Evolutionary conservation across 495 filamentous ascomycete genomes (phyloP), one percentile per base, ranked within the genome.

Genomic region (Aspergillus taichungensis): DNA sequence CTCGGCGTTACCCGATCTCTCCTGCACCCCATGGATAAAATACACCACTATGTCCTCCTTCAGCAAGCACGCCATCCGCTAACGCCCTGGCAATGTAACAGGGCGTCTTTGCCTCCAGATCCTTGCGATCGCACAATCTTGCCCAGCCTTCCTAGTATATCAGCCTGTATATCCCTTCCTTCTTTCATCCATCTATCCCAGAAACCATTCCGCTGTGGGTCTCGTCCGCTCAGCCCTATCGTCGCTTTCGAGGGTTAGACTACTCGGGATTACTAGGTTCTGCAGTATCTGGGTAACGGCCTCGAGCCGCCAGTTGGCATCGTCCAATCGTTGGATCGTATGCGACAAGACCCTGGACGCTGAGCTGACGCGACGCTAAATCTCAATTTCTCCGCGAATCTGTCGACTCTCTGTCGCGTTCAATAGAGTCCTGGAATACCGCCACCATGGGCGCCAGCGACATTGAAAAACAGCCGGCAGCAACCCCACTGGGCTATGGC

Each of bases 391-490:
- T 18, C 0, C 27, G 14, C n/a, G 13, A 14, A 24, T 37, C 8
- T 9, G 36, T 14, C 8, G 36, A 18, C 27, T 11, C 34, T 4
- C 11, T n/a, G 40, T 6, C 40, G 27, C n/a, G 28, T 12, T 34
- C 29, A n/a, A n/a, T n/a, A n/a, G n/a, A 14, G 29, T 8, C 7
- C 40, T 13, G 32, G 28, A 6, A 33, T 40, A 24, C 18, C 2
- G 12, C 8, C 34, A 38, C 18, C 12, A 51, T 51, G 49, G 49
- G 43, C 1, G 30, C 24, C 14, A 44, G 28, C 33, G 60, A 67
- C 29, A 40, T 55, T 30, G 59, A 66, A 31, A 66, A 66, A 42
- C 37, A 54, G n/a, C 42, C 45, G 5, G 18, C 39, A 2, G 9
- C 30, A 3, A 13, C 34, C n/a, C 40, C 40, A 6, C 36, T 30